phyloP scores from a whole-genome alignment of 2,329 filamentous ascomycete species.

The Albophoma yamanashiensis region DNA sequence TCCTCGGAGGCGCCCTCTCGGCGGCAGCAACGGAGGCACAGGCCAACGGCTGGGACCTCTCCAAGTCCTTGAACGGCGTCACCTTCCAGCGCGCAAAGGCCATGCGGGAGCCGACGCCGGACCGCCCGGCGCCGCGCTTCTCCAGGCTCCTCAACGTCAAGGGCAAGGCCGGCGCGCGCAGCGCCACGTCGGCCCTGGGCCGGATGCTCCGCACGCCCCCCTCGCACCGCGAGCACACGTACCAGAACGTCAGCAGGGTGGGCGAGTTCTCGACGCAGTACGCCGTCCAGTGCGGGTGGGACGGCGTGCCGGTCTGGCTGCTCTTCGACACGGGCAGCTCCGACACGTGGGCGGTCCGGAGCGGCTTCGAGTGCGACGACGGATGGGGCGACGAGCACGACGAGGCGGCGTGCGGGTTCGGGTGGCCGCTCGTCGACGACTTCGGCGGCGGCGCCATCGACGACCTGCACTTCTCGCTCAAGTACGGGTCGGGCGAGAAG shows the following conservation, averaged over 20 bases:
- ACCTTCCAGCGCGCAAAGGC: constrained; percentile 23
- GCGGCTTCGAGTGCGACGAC: constrained; percentile 30
- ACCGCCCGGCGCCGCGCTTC: constrained; percentile 16
- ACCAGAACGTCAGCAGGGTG: constrained; percentile 27
- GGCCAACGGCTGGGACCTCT: constrained; percentile 18
- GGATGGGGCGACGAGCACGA: constrained; percentile 17
- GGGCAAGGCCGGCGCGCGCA: constrained; percentile 9
- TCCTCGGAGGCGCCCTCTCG: constrained; percentile 5
- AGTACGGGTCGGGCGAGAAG: constrained; percentile 37
- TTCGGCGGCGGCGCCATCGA: constrained; percentile 29
- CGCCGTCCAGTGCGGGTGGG: constrained; percentile 28
- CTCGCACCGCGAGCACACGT: constrained; percentile 9
- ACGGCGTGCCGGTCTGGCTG: constrained; percentile 26
- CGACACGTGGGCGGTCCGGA: constrained; percentile 37
- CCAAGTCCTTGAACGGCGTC: constrained; percentile 25
- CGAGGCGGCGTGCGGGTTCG: constrained; percentile 28
- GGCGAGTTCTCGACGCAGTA: constrained; percentile 30
- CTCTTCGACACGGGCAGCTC: constrained; percentile 40
- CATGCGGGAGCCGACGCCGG: constrained; percentile 12
- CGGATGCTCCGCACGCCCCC: constrained; percentile 9
- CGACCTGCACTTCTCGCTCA: constrained; percentile 33
- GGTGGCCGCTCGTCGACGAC: constrained; percentile 22
- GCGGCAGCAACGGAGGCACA: neutral
- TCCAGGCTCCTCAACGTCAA: constrained; percentile 23
- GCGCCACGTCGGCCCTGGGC: constrained; percentile 18